Percentiles rank a stretch among this genome's conserved stretches.
Evolutionary conservation across 306 rosid genomes (phyloP).

Genomic region (Malus fusca): DNA sequence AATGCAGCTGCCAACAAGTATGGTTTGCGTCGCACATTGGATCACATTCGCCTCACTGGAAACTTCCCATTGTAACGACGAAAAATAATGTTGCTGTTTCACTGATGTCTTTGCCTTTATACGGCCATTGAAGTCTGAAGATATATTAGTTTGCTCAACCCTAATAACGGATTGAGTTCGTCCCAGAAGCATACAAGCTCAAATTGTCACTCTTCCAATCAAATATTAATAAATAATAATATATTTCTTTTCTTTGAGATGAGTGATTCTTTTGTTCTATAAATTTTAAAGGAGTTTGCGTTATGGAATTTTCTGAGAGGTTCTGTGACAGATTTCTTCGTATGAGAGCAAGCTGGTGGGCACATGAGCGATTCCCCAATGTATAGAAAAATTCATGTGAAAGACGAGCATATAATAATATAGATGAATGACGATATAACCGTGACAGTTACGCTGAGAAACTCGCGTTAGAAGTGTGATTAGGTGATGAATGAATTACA

Average conservation of each 20-base stretch:
- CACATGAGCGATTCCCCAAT: not conserved
- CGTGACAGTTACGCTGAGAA: not conserved
- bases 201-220: constrained; percentile 14
- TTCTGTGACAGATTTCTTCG: not conserved
- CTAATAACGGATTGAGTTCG: constrained; percentile 15
- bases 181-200: constrained; percentile 24
- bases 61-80: constrained; percentile 51
- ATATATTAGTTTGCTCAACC: not conserved
- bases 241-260: not conserved
- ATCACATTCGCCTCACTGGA: constrained; percentile 75
- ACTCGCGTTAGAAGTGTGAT: too few relatives aligned
- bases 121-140: not conserved
- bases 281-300: not conserved
- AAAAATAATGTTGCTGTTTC: not conserved
- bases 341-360: not conserved
- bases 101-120: not conserved
- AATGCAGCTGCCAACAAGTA: constrained; percentile 73
- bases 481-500: not conserved
- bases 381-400: not conserved
- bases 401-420: not conserved
- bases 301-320: not conserved
- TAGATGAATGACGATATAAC: too few relatives aligned
- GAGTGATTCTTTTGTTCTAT: too few relatives aligned
- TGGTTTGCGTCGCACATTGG: constrained; percentile 71
- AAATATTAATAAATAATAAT: not conserved